Evolutionary conservation across 352 stramenopile species (phyloP).

Genomic region (Pythium sp.): DNA sequence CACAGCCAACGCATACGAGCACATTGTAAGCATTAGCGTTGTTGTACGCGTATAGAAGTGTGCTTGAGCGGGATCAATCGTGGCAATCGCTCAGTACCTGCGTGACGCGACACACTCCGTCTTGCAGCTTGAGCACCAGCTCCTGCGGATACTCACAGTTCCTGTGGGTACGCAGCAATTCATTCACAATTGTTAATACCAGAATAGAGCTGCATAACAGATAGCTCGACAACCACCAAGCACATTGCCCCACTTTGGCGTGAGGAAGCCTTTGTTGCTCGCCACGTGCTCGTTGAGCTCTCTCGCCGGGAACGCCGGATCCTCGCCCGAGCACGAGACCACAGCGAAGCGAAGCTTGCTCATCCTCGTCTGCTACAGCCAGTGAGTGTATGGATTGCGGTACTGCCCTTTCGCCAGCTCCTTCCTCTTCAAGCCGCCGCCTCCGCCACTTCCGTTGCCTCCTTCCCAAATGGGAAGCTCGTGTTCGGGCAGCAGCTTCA

Average conservation of each 20-base stretch:
- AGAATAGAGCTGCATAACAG: background rate
- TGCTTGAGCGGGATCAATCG: background rate
- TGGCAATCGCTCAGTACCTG: constrained; percentile 37
- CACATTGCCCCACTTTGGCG: constrained; percentile 47
- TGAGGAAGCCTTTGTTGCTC: constrained; percentile 70
- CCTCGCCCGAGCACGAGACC: constrained; percentile 83
- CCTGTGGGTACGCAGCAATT: constrained; percentile 22
- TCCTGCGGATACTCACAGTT: constrained; percentile 94
- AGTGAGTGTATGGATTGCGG: background rate
- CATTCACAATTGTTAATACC: background rate
- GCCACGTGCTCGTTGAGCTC: constrained; percentile 83
- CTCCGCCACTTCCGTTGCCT: background rate
- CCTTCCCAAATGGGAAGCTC: background rate
- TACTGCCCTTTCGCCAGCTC: background rate
- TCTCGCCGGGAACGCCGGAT: constrained; percentile 75
- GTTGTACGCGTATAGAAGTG: background rate
- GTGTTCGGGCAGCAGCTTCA: constrained; percentile 3
- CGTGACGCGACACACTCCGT: constrained; percentile 64
- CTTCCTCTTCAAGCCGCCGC: background rate
- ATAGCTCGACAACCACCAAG: background rate
- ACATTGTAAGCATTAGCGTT: background rate
- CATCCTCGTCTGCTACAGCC: constrained; percentile 30
- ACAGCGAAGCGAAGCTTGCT: constrained; percentile 86
- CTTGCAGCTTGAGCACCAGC: constrained; percentile 78
- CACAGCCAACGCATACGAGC: background rate